Conservation (phyloP, 129 eudicot genomes). For the Flaveria sonorensis region DNA sequence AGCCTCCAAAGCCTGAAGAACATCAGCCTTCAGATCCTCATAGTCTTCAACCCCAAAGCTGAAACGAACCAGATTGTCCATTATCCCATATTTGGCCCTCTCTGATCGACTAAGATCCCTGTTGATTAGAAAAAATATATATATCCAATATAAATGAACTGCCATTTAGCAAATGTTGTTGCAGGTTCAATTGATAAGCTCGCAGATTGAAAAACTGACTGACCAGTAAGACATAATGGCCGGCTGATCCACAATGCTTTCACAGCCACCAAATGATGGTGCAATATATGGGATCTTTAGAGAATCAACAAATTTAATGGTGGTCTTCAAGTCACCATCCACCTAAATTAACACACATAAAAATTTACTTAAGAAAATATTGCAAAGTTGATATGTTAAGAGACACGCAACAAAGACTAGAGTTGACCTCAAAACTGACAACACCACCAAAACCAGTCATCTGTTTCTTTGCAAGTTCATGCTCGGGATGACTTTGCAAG, state of each 20-base stretch:
- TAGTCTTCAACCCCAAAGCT: constrained; percentile 81
- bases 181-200: neutral
- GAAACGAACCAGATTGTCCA: constrained; percentile 79
- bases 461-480: constrained; percentile 69
- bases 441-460: constrained; percentile 95
- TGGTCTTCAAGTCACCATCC: constrained; percentile 64
- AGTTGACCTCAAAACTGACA: constrained; percentile 68
- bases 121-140: neutral
- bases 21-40: constrained; percentile 66
- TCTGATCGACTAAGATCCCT: constrained; percentile 71
- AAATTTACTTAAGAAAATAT: neutral
- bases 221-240: constrained; percentile 92
- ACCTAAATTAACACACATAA: constrained; percentile 15
- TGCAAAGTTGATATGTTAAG: neutral
- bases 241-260: constrained; percentile 89
- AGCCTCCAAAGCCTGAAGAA: constrained; percentile 71
- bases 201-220: neutral
- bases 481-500: constrained; percentile 77
- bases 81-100: constrained; percentile 67
- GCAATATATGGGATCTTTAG: constrained; percentile 79
- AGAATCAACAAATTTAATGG: constrained; percentile 64
- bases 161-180: neutral
- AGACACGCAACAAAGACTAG: neutral
- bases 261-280: constrained; percentile 88
- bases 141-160: neutral